Evolutionary conservation across 495 filamentous ascomycete species (phyloP), one percentile per base, ranked within the genome.

Genomic region (Aspergillus wentii): DNA sequence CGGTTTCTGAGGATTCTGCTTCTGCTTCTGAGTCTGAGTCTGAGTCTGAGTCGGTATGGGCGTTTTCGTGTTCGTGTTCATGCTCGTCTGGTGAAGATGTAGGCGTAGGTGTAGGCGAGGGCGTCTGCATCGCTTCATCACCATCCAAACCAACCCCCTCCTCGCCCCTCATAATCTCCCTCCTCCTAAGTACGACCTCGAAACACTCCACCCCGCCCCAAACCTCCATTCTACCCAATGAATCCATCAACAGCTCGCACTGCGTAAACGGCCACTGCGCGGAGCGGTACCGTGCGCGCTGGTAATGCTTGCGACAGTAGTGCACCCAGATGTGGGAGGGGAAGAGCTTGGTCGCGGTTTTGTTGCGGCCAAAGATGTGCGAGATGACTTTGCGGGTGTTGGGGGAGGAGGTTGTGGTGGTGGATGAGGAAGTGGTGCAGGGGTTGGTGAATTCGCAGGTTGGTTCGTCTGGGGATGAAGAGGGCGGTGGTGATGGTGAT

Each of bases 301-400:
- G 88, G 59, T 94, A 95, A 49, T 91, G 84, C 51, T 90, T 92
- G 1, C 88, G 75, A 51, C 89, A 94, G 49, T 74, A 80, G 31
- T 79, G 71, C 0, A 83, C 71, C 85, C 83, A 91, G 11, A 84
- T 66, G 1, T 71, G 39, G 0, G 67, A 45, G 0, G 85, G 84
- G 28, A 95, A 81, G 3, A 63, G 59, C 11, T 79, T 74, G 0
- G 88, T 94, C 27, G 74, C 77, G 1, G 65, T 61, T 59, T 95
- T 94, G 69, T 95, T 94, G 9, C 88, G 75, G n/a, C 88, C 88
- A 50, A 94, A 92, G 41, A 90, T 71, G 44, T 95, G 85, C 0
- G 85, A 88, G 20, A 94, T 79, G 6, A 83, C 73, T 54, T 95
- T 94, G 22, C 88, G 76, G 29, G 28, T 23, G 6, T 2, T 13